Evolutionary conservation across 176 grass and related monocot genomes (phyloP), one percentile per base, ranked within the genome.

Genomic region (Eremochloa ophiuroides): DNA sequence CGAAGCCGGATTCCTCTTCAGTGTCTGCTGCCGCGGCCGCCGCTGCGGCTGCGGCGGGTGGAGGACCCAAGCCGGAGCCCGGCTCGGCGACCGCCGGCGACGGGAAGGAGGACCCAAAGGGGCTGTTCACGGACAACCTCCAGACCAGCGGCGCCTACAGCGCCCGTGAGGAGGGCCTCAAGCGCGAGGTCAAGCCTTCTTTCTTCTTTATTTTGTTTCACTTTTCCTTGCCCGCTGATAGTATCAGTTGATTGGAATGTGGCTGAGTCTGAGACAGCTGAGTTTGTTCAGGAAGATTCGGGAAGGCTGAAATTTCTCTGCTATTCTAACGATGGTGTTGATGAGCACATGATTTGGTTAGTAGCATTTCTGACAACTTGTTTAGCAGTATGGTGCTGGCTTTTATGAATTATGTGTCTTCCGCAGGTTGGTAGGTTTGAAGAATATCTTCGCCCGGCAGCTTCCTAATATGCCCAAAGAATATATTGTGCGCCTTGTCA

Each of bases 401-500:
- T 78, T 64, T 78, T 79, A 77, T 74, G 39, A 31, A 78, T 40
- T 69, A 40, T 69, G 30, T 56, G 51, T 77, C 10, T 76, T 77
- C n/a, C 59, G 16, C 82, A 99, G 96, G 96, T 87, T 99, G 56
- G 87, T 99, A 66, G 96, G 96, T 88, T 88, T 99, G 85, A 99
- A 99, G 91, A 99, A 99, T 83, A 99, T 99, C 84, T 99, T 99
- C 56, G 96, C 88, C 11, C 88, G 96, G 31, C 96, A 99, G 80
- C 96, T 99, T 69, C 96, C 96, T 77, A 99, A 99, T 86, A 99
- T 99, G 93, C 96, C 96, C 48, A 99, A 95, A 75, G 96, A 99
- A 62, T 99, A 96, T 51, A 96, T 96, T 62, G 93, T 99, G 69
- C 97, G 93, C n/a, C 93, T 99, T 51, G 93, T 96, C 67, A 99